A percentile compares a stretch with the other conserved stretches of the same genome.
These are phyloP conservation scores for Royoungia palumana DNA, from an alignment of 768 basidiomycete species.

Conservation along the genomic window DNA sequence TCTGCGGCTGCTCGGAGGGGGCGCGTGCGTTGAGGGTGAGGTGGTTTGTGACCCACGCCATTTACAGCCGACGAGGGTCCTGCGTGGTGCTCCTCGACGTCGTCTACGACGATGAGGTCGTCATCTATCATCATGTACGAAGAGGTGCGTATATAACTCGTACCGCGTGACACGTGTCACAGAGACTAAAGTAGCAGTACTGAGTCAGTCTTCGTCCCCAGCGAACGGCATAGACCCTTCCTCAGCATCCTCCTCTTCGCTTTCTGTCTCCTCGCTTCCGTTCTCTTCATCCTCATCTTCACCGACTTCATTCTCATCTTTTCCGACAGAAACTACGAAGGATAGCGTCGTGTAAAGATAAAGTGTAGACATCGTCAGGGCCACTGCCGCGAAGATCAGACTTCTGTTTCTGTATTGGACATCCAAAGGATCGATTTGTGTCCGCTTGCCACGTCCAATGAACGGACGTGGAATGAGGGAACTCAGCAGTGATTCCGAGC, in stretches of 20 bases:
- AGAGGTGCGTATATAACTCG: not conserved
- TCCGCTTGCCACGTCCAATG: slow-evolving; percentile 9
- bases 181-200: not conserved
- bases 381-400: slow-evolving; percentile 52
- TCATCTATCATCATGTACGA: slow-evolving; percentile 44
- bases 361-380: slow-evolving; percentile 40
- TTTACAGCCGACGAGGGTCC: slow-evolving; percentile 36
- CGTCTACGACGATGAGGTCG: slow-evolving; percentile 61
- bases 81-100: slow-evolving; percentile 43
- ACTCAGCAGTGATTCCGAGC: slow-evolving; percentile 27
- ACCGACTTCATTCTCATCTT: not conserved
- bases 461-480: slow-evolving; percentile 38
- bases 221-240: not conserved
- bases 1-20: slow-evolving; percentile 33
- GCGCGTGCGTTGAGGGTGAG: slow-evolving; percentile 27
- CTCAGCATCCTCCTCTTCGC: slow-evolving; percentile 7
- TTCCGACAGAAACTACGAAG: not conserved
- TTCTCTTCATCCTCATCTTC: slow-evolving; percentile 2
- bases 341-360: slow-evolving; percentile 27
- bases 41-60: slow-evolving; percentile 17
- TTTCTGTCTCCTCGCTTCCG: slow-evolving; percentile 15
- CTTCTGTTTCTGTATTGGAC: slow-evolving; percentile 45
- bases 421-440: slow-evolving; percentile 38
- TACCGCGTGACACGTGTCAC: slow-evolving; percentile 17
- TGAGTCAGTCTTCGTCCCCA: slow-evolving; percentile 20